phyloP scores from a whole-genome alignment of 2,329 filamentous ascomycete genomes.

The Trichoderma harzianum region DNA sequence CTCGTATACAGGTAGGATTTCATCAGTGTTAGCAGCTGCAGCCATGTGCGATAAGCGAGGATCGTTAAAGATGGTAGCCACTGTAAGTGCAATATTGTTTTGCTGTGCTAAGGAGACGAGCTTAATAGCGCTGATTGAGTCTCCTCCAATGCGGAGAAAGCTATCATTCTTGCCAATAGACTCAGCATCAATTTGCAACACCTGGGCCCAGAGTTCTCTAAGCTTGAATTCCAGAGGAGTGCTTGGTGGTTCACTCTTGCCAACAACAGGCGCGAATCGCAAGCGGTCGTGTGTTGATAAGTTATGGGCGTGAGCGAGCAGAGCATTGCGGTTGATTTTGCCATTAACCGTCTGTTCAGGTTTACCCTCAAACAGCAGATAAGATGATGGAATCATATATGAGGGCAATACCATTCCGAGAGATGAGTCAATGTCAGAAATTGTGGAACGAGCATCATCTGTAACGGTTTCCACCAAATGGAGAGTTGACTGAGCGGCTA shows the following conservation, averaged over 20 bases:
- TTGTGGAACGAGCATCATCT: constrained; percentile 1
- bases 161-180: constrained; percentile 24
- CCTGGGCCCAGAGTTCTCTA: constrained; percentile 15
- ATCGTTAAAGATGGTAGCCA: constrained; percentile 14
- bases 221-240: constrained; percentile 8
- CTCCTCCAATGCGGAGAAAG: constrained; percentile 42
- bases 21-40: background rate
- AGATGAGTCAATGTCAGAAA: constrained; percentile 15
- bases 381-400: constrained; percentile 21
- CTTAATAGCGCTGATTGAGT: constrained; percentile 34
- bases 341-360: constrained; percentile 18
- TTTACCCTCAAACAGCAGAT: constrained; percentile 18
- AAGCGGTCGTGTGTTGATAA: constrained; percentile 5
- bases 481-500: background rate
- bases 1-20: constrained; percentile 10
- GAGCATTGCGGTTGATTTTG: constrained; percentile 14
- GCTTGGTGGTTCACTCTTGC: constrained; percentile 14
- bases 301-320: background rate
- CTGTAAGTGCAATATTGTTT: constrained; percentile 2
- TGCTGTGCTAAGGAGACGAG: constrained; percentile 8
- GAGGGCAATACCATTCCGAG: constrained; percentile 14
- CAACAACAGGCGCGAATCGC: constrained; percentile 3
- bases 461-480: constrained; percentile 5
- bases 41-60: constrained; percentile 16
- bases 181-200: background rate